Percentiles rank a stretch among this genome's conserved stretches.
Evolutionary conservation across 495 filamentous ascomycete genomes (phyloP).

Genomic region (Massariosphaeria phaeospora): DNA sequence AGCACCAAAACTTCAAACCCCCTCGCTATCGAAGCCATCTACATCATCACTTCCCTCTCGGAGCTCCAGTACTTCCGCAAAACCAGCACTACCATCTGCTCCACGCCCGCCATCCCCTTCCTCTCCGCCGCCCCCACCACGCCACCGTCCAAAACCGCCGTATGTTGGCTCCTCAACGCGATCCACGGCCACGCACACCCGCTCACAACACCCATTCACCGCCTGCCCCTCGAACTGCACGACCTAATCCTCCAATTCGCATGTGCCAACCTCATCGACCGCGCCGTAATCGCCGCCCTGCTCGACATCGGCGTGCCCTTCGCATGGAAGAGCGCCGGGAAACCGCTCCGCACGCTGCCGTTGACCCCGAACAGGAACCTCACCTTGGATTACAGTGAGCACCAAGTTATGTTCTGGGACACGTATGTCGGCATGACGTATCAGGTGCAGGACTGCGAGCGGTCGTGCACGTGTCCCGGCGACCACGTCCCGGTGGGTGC

Average conservation of each 20-base stretch:
- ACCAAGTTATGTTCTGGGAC: not conserved
- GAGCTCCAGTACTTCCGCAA: not conserved
- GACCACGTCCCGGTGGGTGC: too few species aligned
- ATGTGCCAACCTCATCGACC: not conserved
- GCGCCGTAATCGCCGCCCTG: not conserved
- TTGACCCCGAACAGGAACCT: not conserved
- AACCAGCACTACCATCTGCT: not conserved
- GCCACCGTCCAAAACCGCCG: not conserved
- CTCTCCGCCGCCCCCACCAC: not conserved
- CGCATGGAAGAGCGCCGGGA: not conserved
- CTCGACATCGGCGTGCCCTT: slow-evolving; percentile 1
- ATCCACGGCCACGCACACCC: not conserved
- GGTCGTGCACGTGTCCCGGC: too few species aligned
- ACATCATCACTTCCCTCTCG: not conserved
- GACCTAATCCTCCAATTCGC: not conserved
- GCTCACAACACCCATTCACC: not conserved
- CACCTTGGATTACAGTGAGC: not conserved
- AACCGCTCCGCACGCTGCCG: not conserved
- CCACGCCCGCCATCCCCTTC: not conserved
- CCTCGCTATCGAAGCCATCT: not conserved
- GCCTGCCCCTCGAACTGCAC: not conserved
- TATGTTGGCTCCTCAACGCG: slow-evolving; percentile 2
- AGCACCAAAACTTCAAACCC: not conserved
- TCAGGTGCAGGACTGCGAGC: too few species aligned
- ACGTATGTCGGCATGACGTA: not conserved